Evolutionary conservation across 2,329 filamentous ascomycete species (phyloP), one percentile per base, ranked within the genome.

Genomic region (Aaosphaeria pasadenensis): DNA sequence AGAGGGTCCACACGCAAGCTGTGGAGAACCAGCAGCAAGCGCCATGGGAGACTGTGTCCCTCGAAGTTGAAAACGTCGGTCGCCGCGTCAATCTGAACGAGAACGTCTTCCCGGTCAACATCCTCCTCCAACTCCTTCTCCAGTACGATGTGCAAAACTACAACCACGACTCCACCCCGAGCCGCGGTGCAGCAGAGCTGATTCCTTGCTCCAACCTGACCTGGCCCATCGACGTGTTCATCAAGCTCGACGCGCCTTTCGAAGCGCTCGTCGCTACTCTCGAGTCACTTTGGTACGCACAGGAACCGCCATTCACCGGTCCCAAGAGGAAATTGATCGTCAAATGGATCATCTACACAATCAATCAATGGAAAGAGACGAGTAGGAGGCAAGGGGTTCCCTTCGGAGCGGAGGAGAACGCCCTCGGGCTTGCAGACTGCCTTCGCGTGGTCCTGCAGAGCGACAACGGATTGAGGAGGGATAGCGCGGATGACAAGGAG

Each of bases 11-110:
- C 51, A 74, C 71, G 45, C 74, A 77, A 49, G 81, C 79, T 13
- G 69, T 75, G 2, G 70, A 74, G 0, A 69, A 63, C 2, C 47
- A 78, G 67, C 49, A 78, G 68, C 63, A 68, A 2, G 71, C 82
- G 39, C 86, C 88, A 0, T 92, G 88, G 71, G 88, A 92, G 67
- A 78, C 79, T 2, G 80, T 94, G 4, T 79, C 85, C 4, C 74
- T 81, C 44, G 77, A 78, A 50, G 74, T 84, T n/a, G 77, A 80
- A 52, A 74, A 74, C 36, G 72, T 86, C 13, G 82, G 81, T 13
- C 74, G 73, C 46, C 76, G 80, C 24, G 73, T 85, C 28, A 74
- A 76, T 46, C 74, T 79, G 56, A 81, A 79, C 38, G 79, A 82
- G 44, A 59, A 69, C 30, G 72, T 78, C 11, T 83, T 83, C 66